These are phyloP conservation scores for Zygosaccharomyces pseudobailii DNA, from an alignment of 1,139 yeast species.

Conservation along the genomic window DNA sequence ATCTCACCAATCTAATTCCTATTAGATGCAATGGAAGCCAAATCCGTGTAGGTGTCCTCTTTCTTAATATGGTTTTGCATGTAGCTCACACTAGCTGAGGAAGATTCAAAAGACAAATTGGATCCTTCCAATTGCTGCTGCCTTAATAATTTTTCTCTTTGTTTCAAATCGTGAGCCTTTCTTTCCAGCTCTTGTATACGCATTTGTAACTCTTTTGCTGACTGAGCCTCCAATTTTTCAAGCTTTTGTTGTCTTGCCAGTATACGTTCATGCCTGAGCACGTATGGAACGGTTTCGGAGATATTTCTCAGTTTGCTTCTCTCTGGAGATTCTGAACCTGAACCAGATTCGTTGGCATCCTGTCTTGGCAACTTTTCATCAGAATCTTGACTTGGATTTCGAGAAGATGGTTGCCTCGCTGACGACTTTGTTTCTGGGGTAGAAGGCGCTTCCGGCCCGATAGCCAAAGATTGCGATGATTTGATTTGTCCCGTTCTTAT, in stretches of 20 bases:
- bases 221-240: slow-evolving; percentile 72
- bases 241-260: slow-evolving; percentile 70
- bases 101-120: slow-evolving; percentile 12
- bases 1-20: slow-evolving; percentile 17
- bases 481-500: slow-evolving; percentile 33
- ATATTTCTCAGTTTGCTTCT: slow-evolving; percentile 68
- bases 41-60: slow-evolving; percentile 52
- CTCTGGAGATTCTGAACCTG: slow-evolving; percentile 42
- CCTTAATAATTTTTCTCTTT: slow-evolving; percentile 52
- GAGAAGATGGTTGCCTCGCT: slow-evolving; percentile 32
- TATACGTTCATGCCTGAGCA: slow-evolving; percentile 68
- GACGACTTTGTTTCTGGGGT: slow-evolving; percentile 34
- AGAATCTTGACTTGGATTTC: slow-evolving; percentile 35
- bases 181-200: slow-evolving; percentile 73
- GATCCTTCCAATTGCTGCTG: slow-evolving; percentile 15
- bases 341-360: slow-evolving; percentile 35
- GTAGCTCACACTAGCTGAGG: slow-evolving; percentile 12
- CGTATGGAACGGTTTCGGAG: slow-evolving; percentile 78
- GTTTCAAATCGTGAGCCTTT: slow-evolving; percentile 68
- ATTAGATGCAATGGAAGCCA: slow-evolving; percentile 42
- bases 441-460: slow-evolving; percentile 21
- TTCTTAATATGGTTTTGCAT: slow-evolving; percentile 36
- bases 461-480: slow-evolving; percentile 29
- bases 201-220: slow-evolving; percentile 65
- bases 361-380: slow-evolving; percentile 49